phyloP scores from a whole-genome alignment of 139 green algal species.

The Micractinium sp. region DNA sequence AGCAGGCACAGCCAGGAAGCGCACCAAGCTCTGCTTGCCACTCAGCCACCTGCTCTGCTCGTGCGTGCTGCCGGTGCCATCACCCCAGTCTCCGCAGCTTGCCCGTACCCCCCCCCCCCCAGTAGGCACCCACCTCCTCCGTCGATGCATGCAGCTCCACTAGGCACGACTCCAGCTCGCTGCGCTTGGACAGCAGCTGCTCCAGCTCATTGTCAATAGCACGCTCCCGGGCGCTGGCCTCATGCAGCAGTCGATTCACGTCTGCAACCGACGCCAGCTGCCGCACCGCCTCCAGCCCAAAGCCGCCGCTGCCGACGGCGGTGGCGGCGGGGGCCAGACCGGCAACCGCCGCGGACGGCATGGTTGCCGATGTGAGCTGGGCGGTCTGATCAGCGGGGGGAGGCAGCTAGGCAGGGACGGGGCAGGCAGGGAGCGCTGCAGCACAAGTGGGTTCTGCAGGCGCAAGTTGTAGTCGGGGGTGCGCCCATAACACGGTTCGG shows the following conservation, averaged over 20 bases:
- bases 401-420: background rate
- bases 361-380: background rate
- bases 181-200: constrained; percentile 55
- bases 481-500: no score
- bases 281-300: constrained; percentile 35
- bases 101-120: no score
- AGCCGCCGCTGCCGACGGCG: background rate
- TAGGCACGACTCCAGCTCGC: constrained; percentile 67
- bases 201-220: constrained; percentile 85
- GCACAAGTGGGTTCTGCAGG: no score
- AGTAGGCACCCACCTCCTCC: constrained; percentile 67
- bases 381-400: background rate
- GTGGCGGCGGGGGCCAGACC: background rate
- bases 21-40: background rate
- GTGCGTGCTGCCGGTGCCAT: no score
- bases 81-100: background rate
- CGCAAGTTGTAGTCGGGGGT: no score
- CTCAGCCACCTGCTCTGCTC: background rate
- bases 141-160: constrained; percentile 64
- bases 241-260: constrained; percentile 79
- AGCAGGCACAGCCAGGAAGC: background rate
- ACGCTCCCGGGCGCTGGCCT: constrained; percentile 79
- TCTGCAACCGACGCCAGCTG: constrained; percentile 72
- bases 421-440: no score
- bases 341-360: background rate